Evolutionary conservation across 2,329 filamentous ascomycete genomes (phyloP), one percentile per base, ranked within the genome.

Genomic region (Leptosphaerulina australis): DNA sequence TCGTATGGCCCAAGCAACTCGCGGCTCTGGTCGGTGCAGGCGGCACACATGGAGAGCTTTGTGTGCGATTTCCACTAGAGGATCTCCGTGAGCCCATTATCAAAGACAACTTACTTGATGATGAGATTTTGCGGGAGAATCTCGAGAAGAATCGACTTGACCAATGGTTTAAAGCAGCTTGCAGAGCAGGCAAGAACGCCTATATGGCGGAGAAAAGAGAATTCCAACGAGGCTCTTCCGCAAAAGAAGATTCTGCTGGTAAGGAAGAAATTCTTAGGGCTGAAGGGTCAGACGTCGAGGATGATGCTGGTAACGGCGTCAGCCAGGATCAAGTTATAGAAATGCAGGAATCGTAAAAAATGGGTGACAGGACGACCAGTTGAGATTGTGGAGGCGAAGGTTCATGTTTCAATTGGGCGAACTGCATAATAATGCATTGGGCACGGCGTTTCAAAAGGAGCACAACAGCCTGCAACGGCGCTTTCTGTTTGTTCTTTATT

Each of bases 101-200:
- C 21, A 82, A 85, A 20, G 89, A 90, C 50, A 88, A 94, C 76
- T 78, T 83, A 49, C 79, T 80, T 49, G 91, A 96, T 73, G 88
- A 93, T 65, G 79, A 81, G 53, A 68, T 82, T 9, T 77, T 97
- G 29, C 75, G 79, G 41, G 79, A 80, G 40, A 84, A 84, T 66
- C 78, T 94, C 15, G 82, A 88, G 47, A 86, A 86, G 69, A 80
- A 84, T 50, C 81, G 85, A 28, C 79, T 96, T 9, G 83, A 85
- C 5, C 80, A 87, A 47, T 96, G 92, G 89, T 80, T 81, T 51
- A 67, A 70, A 25, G 75, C 73, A 44, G 76, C 75, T 2, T 73
- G 72, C 45, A 58, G 64, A 40, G 70, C 72, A 12, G 71, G 71
- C 21, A 70, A 72, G 44, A 61, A 63, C 5, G 69, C 74, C 22